Percentiles rank a stretch among this genome's conserved stretches.
phyloP scores from a whole-genome alignment of 305 asterid species.

The Petunia hybrid region DNA sequence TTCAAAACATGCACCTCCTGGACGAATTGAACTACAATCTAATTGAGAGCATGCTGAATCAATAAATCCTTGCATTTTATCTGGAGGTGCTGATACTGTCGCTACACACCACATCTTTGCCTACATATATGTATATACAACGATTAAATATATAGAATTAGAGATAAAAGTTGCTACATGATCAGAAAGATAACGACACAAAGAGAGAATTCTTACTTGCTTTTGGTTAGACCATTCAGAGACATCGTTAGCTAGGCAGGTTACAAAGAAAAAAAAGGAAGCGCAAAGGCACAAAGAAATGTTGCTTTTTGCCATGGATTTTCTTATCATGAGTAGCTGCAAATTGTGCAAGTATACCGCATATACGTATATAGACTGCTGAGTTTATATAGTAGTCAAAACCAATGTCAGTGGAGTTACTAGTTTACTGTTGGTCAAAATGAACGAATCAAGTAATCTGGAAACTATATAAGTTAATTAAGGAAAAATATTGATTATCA shows the following conservation, averaged over 20 bases:
- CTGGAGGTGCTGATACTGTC: background rate
- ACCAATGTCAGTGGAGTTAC: background rate
- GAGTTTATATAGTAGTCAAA: background rate
- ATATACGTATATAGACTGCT: background rate
- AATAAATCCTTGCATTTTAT: conserved; percentile 19
- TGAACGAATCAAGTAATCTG: background rate
- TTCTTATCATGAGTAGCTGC: background rate
- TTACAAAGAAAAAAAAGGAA: background rate
- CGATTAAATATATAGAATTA: background rate
- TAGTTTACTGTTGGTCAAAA: background rate
- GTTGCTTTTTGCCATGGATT: background rate
- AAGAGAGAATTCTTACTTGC: background rate
- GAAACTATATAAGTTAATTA: too few relatives aligned
- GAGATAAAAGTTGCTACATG: background rate
- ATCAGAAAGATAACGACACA: background rate
- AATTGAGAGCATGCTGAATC: conserved; percentile 27
- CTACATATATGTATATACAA: background rate
- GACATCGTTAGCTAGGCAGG: background rate
- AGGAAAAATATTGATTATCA: background rate
- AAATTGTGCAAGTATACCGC: background rate
- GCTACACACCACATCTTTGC: conserved; percentile 32
- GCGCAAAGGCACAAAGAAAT: background rate
- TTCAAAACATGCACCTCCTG: conserved; percentile 35
- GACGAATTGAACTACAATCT: conserved; percentile 24
- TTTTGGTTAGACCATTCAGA: background rate